Percentiles rank a stretch among this genome's conserved stretches.
phyloP scores from a whole-genome alignment of 2,329 filamentous ascomycete genomes.

The Pseudogymnoascus sp. region DNA sequence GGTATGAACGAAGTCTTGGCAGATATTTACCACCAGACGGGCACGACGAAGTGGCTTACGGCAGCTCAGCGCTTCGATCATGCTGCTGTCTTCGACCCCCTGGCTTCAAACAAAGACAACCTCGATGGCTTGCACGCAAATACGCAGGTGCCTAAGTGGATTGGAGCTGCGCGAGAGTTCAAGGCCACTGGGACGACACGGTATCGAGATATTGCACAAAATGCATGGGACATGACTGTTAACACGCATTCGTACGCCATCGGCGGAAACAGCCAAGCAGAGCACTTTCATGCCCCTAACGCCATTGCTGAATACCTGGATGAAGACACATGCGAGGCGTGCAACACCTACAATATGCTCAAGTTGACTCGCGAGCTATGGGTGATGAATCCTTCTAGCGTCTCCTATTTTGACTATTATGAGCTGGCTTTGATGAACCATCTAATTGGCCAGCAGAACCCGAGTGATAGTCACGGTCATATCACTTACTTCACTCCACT shows the following conservation, averaged over 20 bases:
- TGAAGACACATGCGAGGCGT: conserved; percentile 41
- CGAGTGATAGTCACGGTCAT: conserved; percentile 36
- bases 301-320: conserved; percentile 37
- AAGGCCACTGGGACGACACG: conserved; percentile 36
- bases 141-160: conserved; percentile 46
- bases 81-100: conserved; percentile 37
- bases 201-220: conserved; percentile 41
- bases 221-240: conserved; percentile 41
- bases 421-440: conserved; percentile 43
- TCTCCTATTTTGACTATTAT: conserved; percentile 45
- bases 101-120: conserved; percentile 36
- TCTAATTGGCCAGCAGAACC: conserved; percentile 41
- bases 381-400: conserved; percentile 31
- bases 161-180: conserved; percentile 41
- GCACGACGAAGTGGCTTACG: conserved; percentile 37
- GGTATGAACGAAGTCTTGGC: conserved; percentile 46
- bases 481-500: conserved; percentile 46
- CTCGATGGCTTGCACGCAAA: conserved; percentile 44
- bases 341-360: conserved; percentile 50
- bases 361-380: conserved; percentile 45
- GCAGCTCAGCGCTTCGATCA: conserved; percentile 43
- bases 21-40: conserved; percentile 39
- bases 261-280: conserved; percentile 44
- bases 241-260: conserved; percentile 43
- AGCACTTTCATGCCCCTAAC: conserved; percentile 41